Percentiles rank a stretch among this genome's conserved stretches.
phyloP scores from a whole-genome alignment of 2,329 filamentous ascomycete species.

The Colletotrichum tanaceti region DNA sequence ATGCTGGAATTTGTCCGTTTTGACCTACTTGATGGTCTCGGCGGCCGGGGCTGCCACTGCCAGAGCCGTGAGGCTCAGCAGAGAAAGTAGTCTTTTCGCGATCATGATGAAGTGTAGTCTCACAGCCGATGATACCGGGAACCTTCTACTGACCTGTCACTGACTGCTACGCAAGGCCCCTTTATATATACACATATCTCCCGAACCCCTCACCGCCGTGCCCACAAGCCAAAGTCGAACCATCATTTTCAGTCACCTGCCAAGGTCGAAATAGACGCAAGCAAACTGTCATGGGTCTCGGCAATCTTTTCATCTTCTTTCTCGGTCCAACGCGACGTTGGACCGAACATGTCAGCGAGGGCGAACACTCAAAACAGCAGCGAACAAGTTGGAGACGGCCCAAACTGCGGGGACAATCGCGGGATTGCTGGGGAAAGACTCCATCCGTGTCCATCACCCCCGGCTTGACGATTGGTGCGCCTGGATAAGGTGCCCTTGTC shows the following conservation, averaged over 20 bases:
- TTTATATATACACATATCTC: slow-evolving; percentile 14
- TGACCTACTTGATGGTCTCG: slow-evolving; percentile 26
- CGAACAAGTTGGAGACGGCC: slow-evolving; percentile 8
- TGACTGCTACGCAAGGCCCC: background rate
- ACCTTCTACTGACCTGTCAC: background rate
- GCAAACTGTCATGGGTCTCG: slow-evolving; percentile 28
- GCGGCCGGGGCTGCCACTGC: slow-evolving; percentile 15
- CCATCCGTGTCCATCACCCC: slow-evolving; percentile 31
- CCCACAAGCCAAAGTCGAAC: slow-evolving; percentile 16
- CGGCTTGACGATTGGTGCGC: slow-evolving; percentile 36
- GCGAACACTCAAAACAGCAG: background rate
- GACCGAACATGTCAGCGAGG: slow-evolving; percentile 28
- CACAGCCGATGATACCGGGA: background rate
- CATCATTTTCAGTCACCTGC: slow-evolving; percentile 1
- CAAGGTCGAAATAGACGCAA: slow-evolving; percentile 29
- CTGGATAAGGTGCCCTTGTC: slow-evolving; percentile 28
- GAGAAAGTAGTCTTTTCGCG: slow-evolving; percentile 13
- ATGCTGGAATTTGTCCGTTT: background rate
- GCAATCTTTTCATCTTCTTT: slow-evolving; percentile 14
- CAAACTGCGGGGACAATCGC: slow-evolving; percentile 30
- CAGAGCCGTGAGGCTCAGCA: slow-evolving; percentile 32
- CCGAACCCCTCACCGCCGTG: slow-evolving; percentile 10
- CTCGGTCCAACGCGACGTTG: slow-evolving; percentile 17
- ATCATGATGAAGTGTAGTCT: slow-evolving; percentile 23
- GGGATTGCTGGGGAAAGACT: slow-evolving; percentile 31